Evolutionary conservation across 495 filamentous ascomycete species (phyloP).

Genomic region (Annulohypoxylon nitens): DNA sequence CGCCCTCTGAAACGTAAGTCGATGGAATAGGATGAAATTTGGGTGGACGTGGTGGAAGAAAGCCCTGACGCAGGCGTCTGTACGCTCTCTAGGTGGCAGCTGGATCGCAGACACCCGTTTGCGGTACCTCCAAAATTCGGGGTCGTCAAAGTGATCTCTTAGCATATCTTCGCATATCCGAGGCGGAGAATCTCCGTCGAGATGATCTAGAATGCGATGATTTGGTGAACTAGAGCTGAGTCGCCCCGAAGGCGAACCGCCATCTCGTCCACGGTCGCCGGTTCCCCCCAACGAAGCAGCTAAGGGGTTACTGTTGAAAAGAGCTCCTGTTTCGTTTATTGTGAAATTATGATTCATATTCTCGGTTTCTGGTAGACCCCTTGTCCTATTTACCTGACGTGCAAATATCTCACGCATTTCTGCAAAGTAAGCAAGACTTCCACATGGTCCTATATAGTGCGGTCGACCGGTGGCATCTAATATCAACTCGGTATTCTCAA

Average conservation of each 20-base stretch:
- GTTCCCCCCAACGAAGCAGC: constrained; percentile 40
- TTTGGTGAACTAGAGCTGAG: not conserved
- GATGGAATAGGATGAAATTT: constrained; percentile 61
- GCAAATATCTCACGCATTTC: constrained; percentile 51
- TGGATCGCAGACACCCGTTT: constrained; percentile 41
- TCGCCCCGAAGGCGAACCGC: constrained; percentile 9
- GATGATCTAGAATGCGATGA: constrained; percentile 27
- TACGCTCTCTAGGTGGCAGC: constrained; percentile 47
- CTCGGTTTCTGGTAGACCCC: constrained; percentile 8
- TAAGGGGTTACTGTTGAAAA: constrained; percentile 28
- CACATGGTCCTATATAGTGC: constrained; percentile 58
- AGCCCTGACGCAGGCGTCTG: constrained; percentile 56
- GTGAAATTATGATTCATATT: not conserved
- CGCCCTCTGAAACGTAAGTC: constrained; percentile 56
- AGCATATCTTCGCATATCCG: constrained; percentile 41
- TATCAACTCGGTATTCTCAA: constrained; percentile 45
- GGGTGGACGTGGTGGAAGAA: constrained; percentile 61
- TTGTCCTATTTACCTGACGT: constrained; percentile 27
- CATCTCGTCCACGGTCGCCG: constrained; percentile 28
- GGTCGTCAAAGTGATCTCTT: constrained; percentile 36
- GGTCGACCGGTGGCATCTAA: constrained; percentile 53
- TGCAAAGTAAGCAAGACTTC: constrained; percentile 52
- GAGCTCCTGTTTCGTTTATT: not conserved
- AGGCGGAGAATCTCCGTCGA: constrained; percentile 43
- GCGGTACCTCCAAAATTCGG: constrained; percentile 45